phyloP scores from a whole-genome alignment of 805 yeast genomes.

The Metschnikowia orientalis region DNA sequence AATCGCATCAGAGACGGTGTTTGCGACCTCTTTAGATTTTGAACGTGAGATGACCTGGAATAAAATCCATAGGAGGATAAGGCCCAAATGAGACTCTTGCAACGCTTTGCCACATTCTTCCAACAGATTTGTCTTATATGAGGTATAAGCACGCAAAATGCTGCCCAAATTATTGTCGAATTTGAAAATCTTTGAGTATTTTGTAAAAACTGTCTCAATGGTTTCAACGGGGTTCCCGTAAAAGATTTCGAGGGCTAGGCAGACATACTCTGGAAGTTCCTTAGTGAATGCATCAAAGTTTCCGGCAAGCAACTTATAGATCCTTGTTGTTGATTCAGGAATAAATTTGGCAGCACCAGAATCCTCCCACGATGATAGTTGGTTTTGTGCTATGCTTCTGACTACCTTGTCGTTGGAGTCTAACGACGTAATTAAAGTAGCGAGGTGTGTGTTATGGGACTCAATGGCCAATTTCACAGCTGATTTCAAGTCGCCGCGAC shows the following conservation, averaged over 20 bases:
- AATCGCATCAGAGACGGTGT: slow-evolving; percentile 22
- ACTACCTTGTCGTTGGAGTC: slow-evolving; percentile 68
- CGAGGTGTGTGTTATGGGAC: slow-evolving; percentile 64
- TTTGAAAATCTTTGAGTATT: background rate
- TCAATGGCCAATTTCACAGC: slow-evolving; percentile 62
- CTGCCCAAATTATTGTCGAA: slow-evolving; percentile 2
- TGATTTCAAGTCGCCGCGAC: slow-evolving; percentile 51
- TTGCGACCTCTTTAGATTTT: slow-evolving; percentile 8
- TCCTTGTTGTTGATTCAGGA: slow-evolving; percentile 51
- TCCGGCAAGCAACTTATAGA: slow-evolving; percentile 64
- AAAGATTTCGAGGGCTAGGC: slow-evolving; percentile 55
- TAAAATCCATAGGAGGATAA: slow-evolving; percentile 50
- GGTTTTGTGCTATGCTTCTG: slow-evolving; percentile 50
- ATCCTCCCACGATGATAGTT: slow-evolving; percentile 62
- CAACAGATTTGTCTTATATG: slow-evolving; percentile 5
- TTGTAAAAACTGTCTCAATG: slow-evolving; percentile 7
- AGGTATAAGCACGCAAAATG: slow-evolving; percentile 19
- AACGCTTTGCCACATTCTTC: slow-evolving; percentile 8
- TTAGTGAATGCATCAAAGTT: slow-evolving; percentile 34
- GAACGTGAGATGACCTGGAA: slow-evolving; percentile 36
- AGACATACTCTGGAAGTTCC: slow-evolving; percentile 62
- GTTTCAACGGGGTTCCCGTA: slow-evolving; percentile 46
- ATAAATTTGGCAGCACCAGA: slow-evolving; percentile 39
- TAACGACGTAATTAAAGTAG: slow-evolving; percentile 61
- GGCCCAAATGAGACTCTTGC: slow-evolving; percentile 23